Evolutionary conservation across 352 stramenopile genomes (phyloP), one percentile per base, ranked within the genome.

Genomic region (Globisporangium apiculatum): DNA sequence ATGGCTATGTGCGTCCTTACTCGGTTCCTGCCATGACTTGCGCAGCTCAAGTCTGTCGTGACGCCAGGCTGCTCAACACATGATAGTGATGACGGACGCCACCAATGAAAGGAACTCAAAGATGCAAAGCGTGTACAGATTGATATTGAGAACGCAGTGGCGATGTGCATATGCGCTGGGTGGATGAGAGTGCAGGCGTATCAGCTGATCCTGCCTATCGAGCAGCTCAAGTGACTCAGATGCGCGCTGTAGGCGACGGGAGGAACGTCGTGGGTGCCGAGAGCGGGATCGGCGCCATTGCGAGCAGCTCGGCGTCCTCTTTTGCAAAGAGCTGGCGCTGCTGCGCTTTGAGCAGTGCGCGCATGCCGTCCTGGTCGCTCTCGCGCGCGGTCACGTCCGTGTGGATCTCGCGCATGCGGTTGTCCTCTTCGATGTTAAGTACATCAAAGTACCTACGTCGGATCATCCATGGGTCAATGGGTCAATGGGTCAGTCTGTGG

Each of bases 311-410:
- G 0, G 57, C 57, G 58, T 79, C 71, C 1, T 76, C 61, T 43
- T 72, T 63, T 66, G 75, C 66, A 45, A 79, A 76, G n/a, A 64
- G 43, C 38, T 75, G 57, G 31, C 71, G 69, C 10, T 62, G 59
- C 43, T 68, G 58, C 1, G 71, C 68, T 36, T 68, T 65, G 47
- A 79, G 52, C 31, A 75, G 64, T 48, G 68, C 66, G 14, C 41
- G 52, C 67, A 79, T 74, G 45, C 66, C 68, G 55, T 79, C 71
- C 45, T 76, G 67, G 53, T 79, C 68, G 5, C 56, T 35, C 53
- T 79, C 71, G 18, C 61, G 53, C 14, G 68, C 66, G 9, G 59
- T 69, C 43, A 79, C 68, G 12, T 67, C 57, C 10, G 72, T 3
- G 31, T 57, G 53, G 53, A 79, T 76, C 64, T 75, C 68, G 35